Percentiles rank a stretch among this genome's conserved stretches.
Conservation (phyloP, 23 red algal genomes). For the Agarophyton chilense region DNA sequence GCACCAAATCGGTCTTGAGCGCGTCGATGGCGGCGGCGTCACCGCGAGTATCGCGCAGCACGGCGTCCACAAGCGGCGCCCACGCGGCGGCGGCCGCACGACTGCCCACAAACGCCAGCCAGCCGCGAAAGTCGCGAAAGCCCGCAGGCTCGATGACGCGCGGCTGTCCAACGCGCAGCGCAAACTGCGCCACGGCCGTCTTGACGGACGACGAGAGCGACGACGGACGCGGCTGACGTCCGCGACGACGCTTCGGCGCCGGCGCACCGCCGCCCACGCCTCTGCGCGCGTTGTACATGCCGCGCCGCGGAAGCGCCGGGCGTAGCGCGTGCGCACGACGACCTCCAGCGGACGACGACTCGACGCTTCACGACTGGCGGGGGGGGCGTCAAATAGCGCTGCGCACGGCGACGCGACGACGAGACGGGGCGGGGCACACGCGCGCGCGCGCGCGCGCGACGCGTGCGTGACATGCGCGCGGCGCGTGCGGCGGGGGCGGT, state of each 20-base stretch:
- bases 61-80: conserved; percentile 28
- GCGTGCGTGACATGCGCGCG: background rate
- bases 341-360: too few relatives aligned
- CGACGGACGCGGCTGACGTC: conserved; percentile 47
- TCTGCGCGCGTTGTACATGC: conserved; percentile 8
- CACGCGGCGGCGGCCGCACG: conserved; percentile 1
- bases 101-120: conserved; percentile 17
- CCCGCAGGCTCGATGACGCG: conserved; percentile 34
- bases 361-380: too few relatives aligned
- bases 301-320: background rate
- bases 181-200: conserved; percentile 15
- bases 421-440: too few relatives aligned
- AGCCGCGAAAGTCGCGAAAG: conserved; percentile 65
- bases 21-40: conserved; percentile 18
- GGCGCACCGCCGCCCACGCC: too few relatives aligned
- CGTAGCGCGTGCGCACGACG: too few relatives aligned
- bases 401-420: too few relatives aligned
- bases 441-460: background rate
- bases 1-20: conserved; percentile 44
- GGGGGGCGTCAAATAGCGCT: too few relatives aligned
- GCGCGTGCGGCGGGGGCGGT: background rate
- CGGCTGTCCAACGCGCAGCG: conserved; percentile 27
- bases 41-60: conserved; percentile 2
- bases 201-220: conserved; percentile 29
- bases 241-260: conserved; percentile 51